phyloP scores from a whole-genome alignment of 306 rosid genomes.

The Malus domestica region DNA sequence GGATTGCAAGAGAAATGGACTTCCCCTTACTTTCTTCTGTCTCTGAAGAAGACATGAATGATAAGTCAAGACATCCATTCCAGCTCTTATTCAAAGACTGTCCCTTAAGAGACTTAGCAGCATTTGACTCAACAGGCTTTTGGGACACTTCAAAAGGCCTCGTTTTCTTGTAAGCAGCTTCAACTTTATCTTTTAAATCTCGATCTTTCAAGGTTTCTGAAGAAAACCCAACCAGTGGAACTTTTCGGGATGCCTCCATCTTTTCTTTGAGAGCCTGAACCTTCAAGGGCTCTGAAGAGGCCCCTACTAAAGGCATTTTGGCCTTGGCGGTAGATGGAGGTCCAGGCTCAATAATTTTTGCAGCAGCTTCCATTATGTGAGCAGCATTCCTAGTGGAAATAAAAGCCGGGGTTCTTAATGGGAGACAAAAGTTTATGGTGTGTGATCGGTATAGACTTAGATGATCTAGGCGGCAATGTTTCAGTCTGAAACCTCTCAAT shows the following conservation, averaged over 20 bases:
- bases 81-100: conserved; percentile 84
- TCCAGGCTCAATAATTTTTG: conserved; percentile 76
- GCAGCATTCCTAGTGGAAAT: conserved; percentile 70
- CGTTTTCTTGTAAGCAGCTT: conserved; percentile 39
- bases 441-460: conserved; percentile 80
- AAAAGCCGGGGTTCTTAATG: conserved; percentile 73
- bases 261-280: conserved; percentile 72
- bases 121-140: conserved; percentile 63
- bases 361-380: conserved; percentile 96
- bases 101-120: conserved; percentile 70
- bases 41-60: conserved; percentile 34
- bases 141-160: conserved; percentile 47
- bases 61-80: conserved; percentile 66
- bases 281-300: conserved; percentile 62
- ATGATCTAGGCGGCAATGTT: conserved; percentile 88
- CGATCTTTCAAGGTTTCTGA: conserved; percentile 42
- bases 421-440: conserved; percentile 94
- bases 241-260: conserved; percentile 58
- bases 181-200: conserved; percentile 56
- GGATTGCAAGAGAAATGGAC: conserved; percentile 91
- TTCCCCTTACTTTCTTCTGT: conserved; percentile 59
- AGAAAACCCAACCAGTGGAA: conserved; percentile 43
- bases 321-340: conserved; percentile 44
- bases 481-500: conserved; percentile 91
- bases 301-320: conserved; percentile 40